Conservation (phyloP, 139 green algal species). For the Chlorella vulgaris region DNA sequence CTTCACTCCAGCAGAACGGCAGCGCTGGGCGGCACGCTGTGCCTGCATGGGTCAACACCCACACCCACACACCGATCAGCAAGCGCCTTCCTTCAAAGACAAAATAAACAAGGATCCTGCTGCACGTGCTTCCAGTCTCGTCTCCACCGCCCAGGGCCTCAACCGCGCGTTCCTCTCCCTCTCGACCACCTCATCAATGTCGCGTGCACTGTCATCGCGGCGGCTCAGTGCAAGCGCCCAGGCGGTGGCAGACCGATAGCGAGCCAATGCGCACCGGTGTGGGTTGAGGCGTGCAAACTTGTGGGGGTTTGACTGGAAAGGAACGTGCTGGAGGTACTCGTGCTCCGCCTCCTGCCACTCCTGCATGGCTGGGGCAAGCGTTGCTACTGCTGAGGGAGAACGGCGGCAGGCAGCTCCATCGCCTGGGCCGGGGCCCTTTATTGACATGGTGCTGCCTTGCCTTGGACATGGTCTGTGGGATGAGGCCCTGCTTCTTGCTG, state of each 20-base stretch:
- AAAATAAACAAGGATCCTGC: too few relatives aligned
- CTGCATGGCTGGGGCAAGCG: neutral
- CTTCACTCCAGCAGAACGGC: neutral
- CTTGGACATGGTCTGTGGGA: neutral
- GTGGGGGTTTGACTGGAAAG: slow-evolving; percentile 6
- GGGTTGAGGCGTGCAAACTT: slow-evolving; percentile 12
- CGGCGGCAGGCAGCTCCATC: neutral
- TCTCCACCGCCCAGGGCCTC: too few relatives aligned
- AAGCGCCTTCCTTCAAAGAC: too few relatives aligned
- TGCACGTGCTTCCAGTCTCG: too few relatives aligned
- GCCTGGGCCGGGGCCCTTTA: neutral
- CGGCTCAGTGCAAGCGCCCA: too few relatives aligned
- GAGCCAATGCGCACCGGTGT: too few relatives aligned
- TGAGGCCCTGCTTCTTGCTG: slow-evolving; percentile 10
- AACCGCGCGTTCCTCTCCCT: too few relatives aligned
- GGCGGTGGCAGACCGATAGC: too few relatives aligned
- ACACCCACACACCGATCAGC: too few relatives aligned
- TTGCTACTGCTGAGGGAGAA: neutral
- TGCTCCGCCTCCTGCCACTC: slow-evolving; percentile 19
- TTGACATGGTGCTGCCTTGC: neutral
- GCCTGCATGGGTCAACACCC: too few relatives aligned
- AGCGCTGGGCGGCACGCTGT: neutral
- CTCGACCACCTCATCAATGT: too few relatives aligned
- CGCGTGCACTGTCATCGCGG: too few relatives aligned
- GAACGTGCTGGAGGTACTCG: neutral